Base-by-base conservation (phyloP, 495 filamentous ascomycete genomes). In the Xylaria curta region DNA sequence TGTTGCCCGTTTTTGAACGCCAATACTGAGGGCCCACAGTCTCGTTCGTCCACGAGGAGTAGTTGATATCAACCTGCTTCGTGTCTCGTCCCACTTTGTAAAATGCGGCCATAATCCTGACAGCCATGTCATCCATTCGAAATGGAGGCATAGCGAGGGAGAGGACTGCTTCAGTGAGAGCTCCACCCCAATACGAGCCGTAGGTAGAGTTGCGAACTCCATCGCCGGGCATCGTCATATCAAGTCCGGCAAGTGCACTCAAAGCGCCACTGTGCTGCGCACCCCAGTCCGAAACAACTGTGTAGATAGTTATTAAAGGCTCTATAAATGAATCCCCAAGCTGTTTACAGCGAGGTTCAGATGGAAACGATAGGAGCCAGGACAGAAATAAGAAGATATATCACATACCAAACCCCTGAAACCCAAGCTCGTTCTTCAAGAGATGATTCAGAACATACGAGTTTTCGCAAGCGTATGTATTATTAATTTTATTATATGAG, bases 171-270 rank as follows among this genome's bases (percentile, higher is more conserved):
- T 89, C 90, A 0, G 92, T 95, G 73, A 98, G 83, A 33, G 90
- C 85, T 12, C 86, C 82, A 17, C 95, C 95, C 90, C 92, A 97
- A 13, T 89, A 88, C n/a, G 90, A 79, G 0, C 91, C 91, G 73
- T 92, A 86, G n/a, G 82, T 82, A 31, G 66, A 46, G 89, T 90
- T 93, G 7, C 69, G 71, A 6, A 91, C 54, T 17, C 68, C 73
- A 78, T 97, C 94, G 19, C 95, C 95, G 0, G 95, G 95, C 95
- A 97, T 97, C n/a, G 88, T 91, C 93, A 97, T 93, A 76, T 97
- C 95, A 40, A 98, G 83, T 1, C 95, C 95, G 24, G 92, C 89
- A 24, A 97, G 81, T 6, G 94, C 92, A 73, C 91, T 92, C 7
- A 86, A 88, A 0, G 97, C 89, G n/a, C 92, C 91, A 42, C 89